phyloP scores from a whole-genome alignment of 169 alveolate species.

The Blepharisma undulans region DNA sequence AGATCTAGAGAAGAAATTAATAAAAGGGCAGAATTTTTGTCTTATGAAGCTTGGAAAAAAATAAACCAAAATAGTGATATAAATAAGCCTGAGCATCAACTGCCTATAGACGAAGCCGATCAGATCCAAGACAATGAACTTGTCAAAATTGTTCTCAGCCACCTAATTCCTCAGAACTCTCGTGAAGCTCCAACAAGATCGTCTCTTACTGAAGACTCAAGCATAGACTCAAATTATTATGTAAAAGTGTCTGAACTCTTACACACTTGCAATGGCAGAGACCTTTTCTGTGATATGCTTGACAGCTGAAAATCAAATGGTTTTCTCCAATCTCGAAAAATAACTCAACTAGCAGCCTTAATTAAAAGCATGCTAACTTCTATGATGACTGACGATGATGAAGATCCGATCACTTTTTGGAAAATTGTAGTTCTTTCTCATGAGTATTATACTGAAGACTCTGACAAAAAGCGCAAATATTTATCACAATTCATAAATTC shows the following conservation, averaged over 20 bases:
- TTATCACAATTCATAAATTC: not conserved
- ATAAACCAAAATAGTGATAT: not conserved
- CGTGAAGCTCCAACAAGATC: not conserved
- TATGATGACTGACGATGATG: conserved; percentile 17
- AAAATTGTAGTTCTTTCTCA: conserved; percentile 19
- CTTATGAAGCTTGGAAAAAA: not conserved
- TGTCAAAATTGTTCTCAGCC: not conserved
- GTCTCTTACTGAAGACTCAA: not conserved
- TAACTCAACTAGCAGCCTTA: conserved; percentile 17
- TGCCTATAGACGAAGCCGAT: not conserved
- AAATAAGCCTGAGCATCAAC: not conserved
- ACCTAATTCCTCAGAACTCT: not conserved
- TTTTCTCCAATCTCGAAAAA: not conserved
- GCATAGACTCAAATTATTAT: not conserved
- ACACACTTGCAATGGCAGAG: conserved; percentile 20
- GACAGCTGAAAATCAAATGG: not conserved
- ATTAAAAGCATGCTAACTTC: conserved; percentile 31
- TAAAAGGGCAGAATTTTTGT: not conserved
- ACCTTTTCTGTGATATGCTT: conserved; percentile 5
- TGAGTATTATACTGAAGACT: conserved; percentile 22
- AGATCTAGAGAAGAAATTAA: not conserved
- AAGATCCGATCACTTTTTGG: conserved; percentile 26
- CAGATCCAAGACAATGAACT: not conserved
- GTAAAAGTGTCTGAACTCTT: not conserved
- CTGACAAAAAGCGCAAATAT: conserved; percentile 23